Base-by-base conservation (phyloP, 225 moss, liverwort and hornwort species). In the Polytrichum commune region DNA sequence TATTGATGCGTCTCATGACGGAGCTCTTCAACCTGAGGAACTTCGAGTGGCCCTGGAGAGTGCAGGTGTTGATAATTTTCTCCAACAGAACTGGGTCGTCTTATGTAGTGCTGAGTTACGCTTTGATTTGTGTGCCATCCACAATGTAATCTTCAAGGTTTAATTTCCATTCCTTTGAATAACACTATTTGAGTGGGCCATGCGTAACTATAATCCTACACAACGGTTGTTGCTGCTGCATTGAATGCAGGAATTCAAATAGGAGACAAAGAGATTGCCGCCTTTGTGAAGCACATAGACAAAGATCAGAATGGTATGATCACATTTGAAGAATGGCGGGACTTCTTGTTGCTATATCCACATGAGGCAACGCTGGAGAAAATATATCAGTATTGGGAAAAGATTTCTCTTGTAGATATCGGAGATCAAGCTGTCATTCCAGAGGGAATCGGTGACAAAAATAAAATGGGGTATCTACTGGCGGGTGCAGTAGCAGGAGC, bases 401-500 rank as follows among this genome's bases (percentile, higher is more conserved):
- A 87, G 63, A 68, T 85, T 27, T 87, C 64, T 62, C 25, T 67
- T n/a, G 95, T 98, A 74, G 98, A 98, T 72, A 98, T 98, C 29
- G 98, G 98, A 13, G 98, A 98, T 82, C 84, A 87, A 64, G 95
- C 90, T 22, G 93, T 98, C 53, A 98, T 98, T 53, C 98, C 98
- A 1, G 98, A 95, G 76, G 98, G 98, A 64, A 95, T 98, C 26
- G 93, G 93, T 66, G 85, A 91, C 69, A 89, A 89, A 7, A 68
- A 93, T 76, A 84, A 78, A 65, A 67, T 91, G 77, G 93, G 89
- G 55, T 98, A 90, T 74, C 79, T 98, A 69, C 55, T 95, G 75
- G 95, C 98, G 9, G 98, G 98, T 29, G 98, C 95, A 76, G 88
- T 95, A 77, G 98, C 98, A 60, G 98, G 98, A 57, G 98, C 98